Percentiles rank a stretch among this genome's conserved stretches.
Evolutionary conservation across 257 asterid species (phyloP).

Genomic region (Solanum lycopersicoides): DNA sequence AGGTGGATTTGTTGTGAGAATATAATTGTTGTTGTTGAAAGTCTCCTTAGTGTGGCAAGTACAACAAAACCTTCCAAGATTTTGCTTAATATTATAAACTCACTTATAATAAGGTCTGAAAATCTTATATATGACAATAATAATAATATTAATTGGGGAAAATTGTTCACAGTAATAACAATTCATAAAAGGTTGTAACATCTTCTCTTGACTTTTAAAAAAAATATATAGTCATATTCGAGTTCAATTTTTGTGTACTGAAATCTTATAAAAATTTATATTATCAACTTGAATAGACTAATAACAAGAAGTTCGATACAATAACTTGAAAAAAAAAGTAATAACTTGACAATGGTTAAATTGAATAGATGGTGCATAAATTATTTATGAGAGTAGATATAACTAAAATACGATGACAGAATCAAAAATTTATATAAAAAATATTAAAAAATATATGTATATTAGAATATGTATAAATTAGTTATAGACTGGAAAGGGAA

Average conservation of each 20-base stretch:
- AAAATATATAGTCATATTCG: too few species aligned
- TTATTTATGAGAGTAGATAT: background rate
- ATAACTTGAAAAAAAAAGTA: too few species aligned
- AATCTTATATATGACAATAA: background rate
- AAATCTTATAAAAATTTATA: too few species aligned
- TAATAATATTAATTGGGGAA: background rate
- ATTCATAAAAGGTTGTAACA: too few species aligned
- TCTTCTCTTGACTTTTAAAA: too few species aligned
- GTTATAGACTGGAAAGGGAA: background rate
- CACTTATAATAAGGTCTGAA: background rate
- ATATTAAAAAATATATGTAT: background rate
- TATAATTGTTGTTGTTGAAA: background rate
- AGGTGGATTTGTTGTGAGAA: slow-evolving; percentile 16
- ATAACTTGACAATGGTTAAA: too few species aligned
- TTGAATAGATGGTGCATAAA: background rate
- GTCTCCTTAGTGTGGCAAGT: slow-evolving; percentile 20
- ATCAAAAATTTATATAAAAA: background rate
- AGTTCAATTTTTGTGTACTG: too few species aligned
- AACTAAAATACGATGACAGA: background rate
- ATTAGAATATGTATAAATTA: too few species aligned
- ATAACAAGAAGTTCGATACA: too few species aligned
- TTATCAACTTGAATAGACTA: too few species aligned
- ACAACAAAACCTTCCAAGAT: slow-evolving; percentile 27
- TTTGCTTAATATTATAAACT: background rate
- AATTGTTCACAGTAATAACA: too few species aligned